A percentile compares a stretch with the other conserved stretches of the same genome.
These are phyloP conservation scores for Cryptococcus sp. DNA, from an alignment of 1,284 basidiomycete species.

Conservation along the genomic window DNA sequence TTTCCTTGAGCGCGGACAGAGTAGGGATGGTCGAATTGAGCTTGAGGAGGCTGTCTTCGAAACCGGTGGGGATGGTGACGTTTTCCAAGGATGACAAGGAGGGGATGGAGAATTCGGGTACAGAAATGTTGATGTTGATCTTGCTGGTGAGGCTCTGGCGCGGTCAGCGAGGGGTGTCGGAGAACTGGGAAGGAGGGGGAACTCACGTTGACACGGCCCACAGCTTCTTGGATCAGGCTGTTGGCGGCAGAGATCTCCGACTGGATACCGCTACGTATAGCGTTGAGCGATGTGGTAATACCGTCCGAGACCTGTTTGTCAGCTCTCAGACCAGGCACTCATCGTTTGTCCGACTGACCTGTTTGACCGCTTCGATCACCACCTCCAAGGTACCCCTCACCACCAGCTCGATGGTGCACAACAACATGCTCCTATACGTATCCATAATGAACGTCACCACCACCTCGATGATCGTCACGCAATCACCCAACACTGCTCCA, in stretches of 20 bases:
- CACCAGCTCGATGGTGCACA: constrained; percentile 87
- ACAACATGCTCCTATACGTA: constrained; percentile 80
- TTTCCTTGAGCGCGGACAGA: constrained; percentile 65
- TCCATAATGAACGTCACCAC: constrained; percentile 89
- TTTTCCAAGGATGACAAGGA: constrained; percentile 67
- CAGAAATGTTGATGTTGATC: constrained; percentile 58
- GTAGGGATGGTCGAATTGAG: constrained; percentile 80
- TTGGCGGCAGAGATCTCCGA: constrained; percentile 65
- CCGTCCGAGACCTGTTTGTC: constrained; percentile 60
- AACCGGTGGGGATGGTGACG: constrained; percentile 71
- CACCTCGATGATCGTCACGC: constrained; percentile 71
- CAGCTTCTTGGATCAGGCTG: constrained; percentile 59
- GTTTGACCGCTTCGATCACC: constrained; percentile 71
- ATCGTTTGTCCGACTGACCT: constrained; percentile 55
- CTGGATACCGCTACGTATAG: constrained; percentile 63
- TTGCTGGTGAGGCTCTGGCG: constrained; percentile 55
- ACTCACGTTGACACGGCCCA: constrained; percentile 59
- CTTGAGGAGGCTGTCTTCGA: constrained; percentile 63
- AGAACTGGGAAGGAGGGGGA: not conserved
- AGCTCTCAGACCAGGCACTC: constrained; percentile 1
- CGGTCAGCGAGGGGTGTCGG: too few species aligned
- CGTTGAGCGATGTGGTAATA: constrained; percentile 57
- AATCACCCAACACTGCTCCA: constrained; percentile 59
- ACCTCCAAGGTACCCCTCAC: constrained; percentile 74
- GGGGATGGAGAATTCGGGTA: constrained; percentile 67